Base-by-base conservation (phyloP, 352 stramenopile genomes). In the Pythium sp. region DNA sequence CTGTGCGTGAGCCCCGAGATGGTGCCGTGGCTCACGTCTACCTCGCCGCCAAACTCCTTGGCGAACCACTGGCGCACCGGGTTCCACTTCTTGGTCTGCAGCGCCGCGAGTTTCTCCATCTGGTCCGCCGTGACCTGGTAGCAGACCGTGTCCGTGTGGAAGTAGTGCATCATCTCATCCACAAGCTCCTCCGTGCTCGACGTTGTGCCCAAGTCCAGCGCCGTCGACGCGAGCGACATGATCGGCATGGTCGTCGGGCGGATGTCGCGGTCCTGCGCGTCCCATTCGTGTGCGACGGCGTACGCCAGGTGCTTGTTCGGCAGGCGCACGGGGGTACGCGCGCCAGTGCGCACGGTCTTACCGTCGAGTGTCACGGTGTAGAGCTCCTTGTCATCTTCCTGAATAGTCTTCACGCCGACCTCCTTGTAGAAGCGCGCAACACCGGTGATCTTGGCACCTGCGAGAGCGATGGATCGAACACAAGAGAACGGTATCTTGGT, bases 111-210 rank as follows among this genome's bases (percentile, higher is more conserved):
- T 71, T 93, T 91, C 46, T 94, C 87, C 65, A 92, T 77, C 65
- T 94, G 87, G 60, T 91, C 82, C 24, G 79, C 84, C 34, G 87
- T 92, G 15, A 94, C 82, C 65, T 92, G 81, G 70, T 93, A 95
- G 80, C 87, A 95, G n/a, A 95, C 76, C n/a, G 87, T 96, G 76
- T 96, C 89, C 54, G 87, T 93, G 70, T 93, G 77, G 63, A 96
- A 68, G 72, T 94, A 96, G 70, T 94, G 87, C 75, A 94, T 75
- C 73, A 96, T 92, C 73, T 96, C 87, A 57, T 86, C 69, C 36
- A 95, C 72, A 30, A 89, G 68, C 63, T 94, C 83, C 51, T 72
- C 26, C 32, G 67, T 76, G 72, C 79, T 91, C 36, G 79, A 89
- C 4, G 70, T 90, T 61, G 74, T 76, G 56, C 70, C 70, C 54